Evolutionary conservation across 495 filamentous ascomycete genomes (phyloP).

Genomic region (Daldinia concentrica): DNA sequence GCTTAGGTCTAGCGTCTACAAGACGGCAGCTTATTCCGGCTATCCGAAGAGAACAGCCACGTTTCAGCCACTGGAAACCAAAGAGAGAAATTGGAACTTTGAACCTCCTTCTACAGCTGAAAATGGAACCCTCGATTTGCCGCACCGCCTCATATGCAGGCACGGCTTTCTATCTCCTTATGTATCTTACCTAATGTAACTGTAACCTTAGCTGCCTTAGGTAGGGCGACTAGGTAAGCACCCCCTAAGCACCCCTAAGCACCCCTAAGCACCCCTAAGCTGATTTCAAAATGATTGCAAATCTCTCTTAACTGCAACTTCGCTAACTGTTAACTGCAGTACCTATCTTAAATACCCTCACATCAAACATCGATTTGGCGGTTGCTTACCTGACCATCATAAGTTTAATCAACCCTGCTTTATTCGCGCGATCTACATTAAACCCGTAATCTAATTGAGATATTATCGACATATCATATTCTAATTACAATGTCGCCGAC

Average conservation of each 20-base stretch:
- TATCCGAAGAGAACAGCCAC: conserved; percentile 20
- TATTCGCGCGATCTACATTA: background rate
- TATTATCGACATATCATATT: conserved; percentile 1
- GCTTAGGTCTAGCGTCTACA: conserved; percentile 10
- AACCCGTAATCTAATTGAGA: background rate
- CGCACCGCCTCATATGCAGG: conserved; percentile 3
- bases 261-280: conserved; percentile 6
- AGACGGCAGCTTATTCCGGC: conserved; percentile 13
- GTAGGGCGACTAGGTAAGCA: conserved; percentile 9
- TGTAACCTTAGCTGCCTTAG: background rate
- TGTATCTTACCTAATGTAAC: background rate
- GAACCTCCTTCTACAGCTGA: background rate
- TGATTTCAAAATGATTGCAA: conserved; percentile 44
- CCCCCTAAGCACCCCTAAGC: background rate
- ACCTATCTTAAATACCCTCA: conserved; percentile 32
- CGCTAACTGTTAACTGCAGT: background rate
- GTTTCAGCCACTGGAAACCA: conserved; percentile 8
- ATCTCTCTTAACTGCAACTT: conserved; percentile 32
- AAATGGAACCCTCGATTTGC: background rate
- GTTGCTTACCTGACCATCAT: background rate
- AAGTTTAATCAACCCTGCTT: background rate
- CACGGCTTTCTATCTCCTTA: background rate
- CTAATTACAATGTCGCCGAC: conserved; percentile 23
- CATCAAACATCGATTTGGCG: background rate
- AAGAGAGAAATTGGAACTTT: background rate